Evolutionary conservation across 176 grass and related monocot genomes (phyloP), one percentile per base, ranked within the genome.

Genomic region (Paspalum vaginatum): DNA sequence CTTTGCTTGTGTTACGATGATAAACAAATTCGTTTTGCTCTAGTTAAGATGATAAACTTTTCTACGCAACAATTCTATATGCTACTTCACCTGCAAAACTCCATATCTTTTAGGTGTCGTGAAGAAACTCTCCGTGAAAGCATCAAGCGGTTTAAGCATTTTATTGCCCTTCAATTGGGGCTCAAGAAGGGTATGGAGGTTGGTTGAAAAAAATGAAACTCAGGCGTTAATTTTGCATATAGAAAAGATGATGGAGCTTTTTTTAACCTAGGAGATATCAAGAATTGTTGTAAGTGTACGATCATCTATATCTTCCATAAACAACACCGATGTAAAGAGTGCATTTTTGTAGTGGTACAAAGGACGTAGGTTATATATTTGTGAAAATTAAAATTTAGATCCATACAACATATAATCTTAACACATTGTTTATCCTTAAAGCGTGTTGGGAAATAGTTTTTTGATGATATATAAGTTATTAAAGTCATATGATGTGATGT

Each of bases 121-220:
- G 91, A 87, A 6, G 91, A 93, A 71, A 84, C 91, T 45, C 61
- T 84, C 10, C 79, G 71, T 72, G 91, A 93, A 77, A 93, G 91
- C 87, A 93, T 93, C 38, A 93, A 89, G 76, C 51, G 91, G 4
- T 77, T 87, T 41, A 84, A 93, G 10, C 91, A 93, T 53, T 93
- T 93, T 59, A 81, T 89, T 87, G 91, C 87, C 6, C 77, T 93
- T 58, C 91, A 93, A 42, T 39, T 93, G 15, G 80, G 81, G 57
- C 76, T 93, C 64, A 84, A 86, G 80, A 60, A 48, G 27, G 84
- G 91, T 54, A 93, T 89, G 84, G 89, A 89, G 91, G 87, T 89
- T 67, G 40, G 64, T 64, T 16, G 0, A 65, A 7, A 44, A 21
- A 60, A 57, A 57, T n/a, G 9, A 58, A 58, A 11, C 3, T 58